phyloP scores from a whole-genome alignment of 1,139 yeast genomes.

The Sugiyamaella japonica region DNA sequence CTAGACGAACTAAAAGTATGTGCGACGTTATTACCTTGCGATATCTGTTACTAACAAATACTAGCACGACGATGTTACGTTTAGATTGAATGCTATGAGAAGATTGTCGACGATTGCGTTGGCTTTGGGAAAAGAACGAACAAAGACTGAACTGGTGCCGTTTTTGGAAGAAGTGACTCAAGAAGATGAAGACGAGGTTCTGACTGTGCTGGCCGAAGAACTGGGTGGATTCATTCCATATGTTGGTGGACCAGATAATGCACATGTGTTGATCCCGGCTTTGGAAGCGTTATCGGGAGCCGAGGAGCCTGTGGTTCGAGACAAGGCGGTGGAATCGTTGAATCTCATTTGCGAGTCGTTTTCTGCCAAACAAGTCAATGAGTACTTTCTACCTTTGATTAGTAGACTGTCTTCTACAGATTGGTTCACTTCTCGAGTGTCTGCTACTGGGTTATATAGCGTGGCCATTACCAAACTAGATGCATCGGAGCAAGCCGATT shows the following conservation, averaged over 20 bases:
- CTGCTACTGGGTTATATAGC: constrained; percentile 86
- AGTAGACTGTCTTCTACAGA: constrained; percentile 79
- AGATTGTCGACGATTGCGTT: constrained; percentile 91
- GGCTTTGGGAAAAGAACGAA: constrained; percentile 93
- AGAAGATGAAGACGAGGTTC: constrained; percentile 98
- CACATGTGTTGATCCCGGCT: constrained; percentile 78
- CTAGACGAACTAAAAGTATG: constrained; percentile 84
- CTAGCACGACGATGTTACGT: constrained; percentile 85
- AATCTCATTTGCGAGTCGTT: constrained; percentile 68
- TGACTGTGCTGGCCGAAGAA: constrained; percentile 89
- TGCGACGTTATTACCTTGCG: background rate
- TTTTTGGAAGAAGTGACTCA: constrained; percentile 88
- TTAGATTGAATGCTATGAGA: constrained; percentile 93
- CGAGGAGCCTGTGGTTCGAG: constrained; percentile 98
- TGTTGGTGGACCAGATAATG: constrained; percentile 82
- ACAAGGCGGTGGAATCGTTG: constrained; percentile 86
- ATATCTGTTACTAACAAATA: background rate
- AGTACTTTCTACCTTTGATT: constrained; percentile 71
- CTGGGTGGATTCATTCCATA: constrained; percentile 82
- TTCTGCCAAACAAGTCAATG: constrained; percentile 63
- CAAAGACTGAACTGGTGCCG: constrained; percentile 85
- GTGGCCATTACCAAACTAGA: constrained; percentile 62
- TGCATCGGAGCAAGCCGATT: constrained; percentile 46
- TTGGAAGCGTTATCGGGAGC: constrained; percentile 85
- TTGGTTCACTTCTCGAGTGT: constrained; percentile 94